Evolutionary conservation across 2,329 filamentous ascomycete species (phyloP).

Genomic region (Colletotrichum ledebouriae): DNA sequence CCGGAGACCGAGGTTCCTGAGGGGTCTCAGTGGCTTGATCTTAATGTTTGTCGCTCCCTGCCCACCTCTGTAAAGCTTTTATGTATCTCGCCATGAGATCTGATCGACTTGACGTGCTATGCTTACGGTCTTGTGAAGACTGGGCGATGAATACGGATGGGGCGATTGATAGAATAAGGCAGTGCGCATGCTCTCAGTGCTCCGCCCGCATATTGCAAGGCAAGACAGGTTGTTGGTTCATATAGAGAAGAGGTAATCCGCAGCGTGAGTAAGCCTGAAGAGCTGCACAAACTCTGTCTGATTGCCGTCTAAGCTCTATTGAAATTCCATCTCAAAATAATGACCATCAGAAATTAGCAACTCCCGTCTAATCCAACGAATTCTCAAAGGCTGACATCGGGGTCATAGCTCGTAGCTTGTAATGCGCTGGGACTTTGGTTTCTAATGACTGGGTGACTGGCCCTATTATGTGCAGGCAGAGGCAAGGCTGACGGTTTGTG

Average conservation of each 20-base stretch:
- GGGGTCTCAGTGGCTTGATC: not conserved
- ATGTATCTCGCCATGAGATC: slow-evolving; percentile 1
- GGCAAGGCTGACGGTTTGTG: too few species aligned
- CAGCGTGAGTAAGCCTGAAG: not conserved
- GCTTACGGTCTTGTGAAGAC: not conserved
- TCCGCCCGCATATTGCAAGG: too few species aligned
- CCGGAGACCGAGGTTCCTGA: not conserved
- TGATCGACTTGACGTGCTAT: slow-evolving; percentile 2
- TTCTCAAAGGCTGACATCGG: not conserved
- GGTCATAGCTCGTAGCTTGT: not conserved
- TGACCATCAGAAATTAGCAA: not conserved
- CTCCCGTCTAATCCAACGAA: not conserved
- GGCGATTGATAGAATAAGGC: not conserved
- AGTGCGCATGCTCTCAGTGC: too few species aligned
- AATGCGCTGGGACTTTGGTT: not conserved
- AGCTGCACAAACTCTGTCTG: not conserved
- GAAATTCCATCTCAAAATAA: not conserved
- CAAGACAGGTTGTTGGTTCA: not conserved
- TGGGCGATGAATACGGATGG: not conserved
- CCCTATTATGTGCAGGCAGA: too few species aligned
- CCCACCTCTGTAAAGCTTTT: not conserved
- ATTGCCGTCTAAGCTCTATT: not conserved
- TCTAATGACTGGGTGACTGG: not conserved
- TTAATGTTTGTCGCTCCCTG: not conserved
- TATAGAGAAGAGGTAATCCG: not conserved